Evolutionary conservation across 2,329 filamentous ascomycete genomes (phyloP), one percentile per base, ranked within the genome.

Genomic region (Amauroascus niger): DNA sequence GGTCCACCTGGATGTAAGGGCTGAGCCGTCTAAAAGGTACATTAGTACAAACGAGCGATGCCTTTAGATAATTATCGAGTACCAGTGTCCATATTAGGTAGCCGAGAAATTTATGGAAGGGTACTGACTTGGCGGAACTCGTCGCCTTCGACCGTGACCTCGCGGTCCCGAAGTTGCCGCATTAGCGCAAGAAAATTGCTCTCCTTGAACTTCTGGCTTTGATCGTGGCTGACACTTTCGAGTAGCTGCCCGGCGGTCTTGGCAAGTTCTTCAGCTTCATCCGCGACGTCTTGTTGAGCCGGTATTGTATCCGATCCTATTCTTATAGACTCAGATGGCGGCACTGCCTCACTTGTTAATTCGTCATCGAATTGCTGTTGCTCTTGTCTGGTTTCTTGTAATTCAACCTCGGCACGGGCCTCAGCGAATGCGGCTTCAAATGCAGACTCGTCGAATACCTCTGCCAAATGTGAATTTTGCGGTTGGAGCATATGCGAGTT

Each of bases 171-270:
- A 52, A 93, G 79, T 55, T 80, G 79, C 26, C 85, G 80, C 87
- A 94, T 93, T 44, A 94, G 72, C 3, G 79, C 76, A 0, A 91
- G 70, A 63, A 94, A 94, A 55, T 80, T 80, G 60, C 86, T 90
- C 63, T 89, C 81, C 61, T 82, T 80, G 67, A 93, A 93, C 64
- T 91, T 91, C 45, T 81, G 72, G 53, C 79, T 83, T 55, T 80
- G 77, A 60, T 91, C 83, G 61, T 83, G 74, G 18, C 79, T 76
- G 11, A 94, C 79, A 35, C 80, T 82, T 52, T 84, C 76, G 4
- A 93, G 74, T 3, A 94, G 74, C 55, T 84, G 76, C 14, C 80
- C 82, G 4, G 88, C 88, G 1, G 86, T 89, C 39, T 76, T 75
- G 18, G 86, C 83, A 26, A 93, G 77, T 43, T 86, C 86, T 58